These are phyloP conservation scores for Zoysia matrella DNA, from an alignment of 202 grass and related monocot genomes.

Conservation along the genomic window DNA sequence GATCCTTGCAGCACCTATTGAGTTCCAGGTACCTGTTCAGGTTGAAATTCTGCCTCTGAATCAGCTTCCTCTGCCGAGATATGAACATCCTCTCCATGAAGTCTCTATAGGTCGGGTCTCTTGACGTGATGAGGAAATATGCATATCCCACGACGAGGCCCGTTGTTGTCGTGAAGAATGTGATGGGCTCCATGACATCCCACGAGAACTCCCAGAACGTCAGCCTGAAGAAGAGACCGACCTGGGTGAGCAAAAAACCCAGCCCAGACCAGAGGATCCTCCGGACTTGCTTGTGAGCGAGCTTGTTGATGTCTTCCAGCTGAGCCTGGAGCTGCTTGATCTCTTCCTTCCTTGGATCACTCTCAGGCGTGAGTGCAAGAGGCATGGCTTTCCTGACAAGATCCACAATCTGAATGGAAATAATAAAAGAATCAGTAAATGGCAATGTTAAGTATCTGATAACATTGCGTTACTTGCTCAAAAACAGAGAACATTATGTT, in stretches of 20 bases:
- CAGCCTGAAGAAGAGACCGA: no score
- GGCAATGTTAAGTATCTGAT: neutral
- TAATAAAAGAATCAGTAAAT: constrained; percentile 32
- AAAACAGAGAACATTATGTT: constrained; percentile 3
- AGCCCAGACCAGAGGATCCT: constrained; percentile 86
- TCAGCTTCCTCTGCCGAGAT: constrained; percentile 79
- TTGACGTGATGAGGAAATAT: constrained; percentile 92
- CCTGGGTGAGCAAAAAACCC: constrained; percentile 64
- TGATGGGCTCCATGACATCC: no score
- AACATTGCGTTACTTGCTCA: no score
- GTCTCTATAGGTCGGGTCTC: constrained; percentile 92
- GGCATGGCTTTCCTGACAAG: constrained; percentile 84
- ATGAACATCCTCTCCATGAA: constrained; percentile 90
- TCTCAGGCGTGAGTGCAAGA: constrained; percentile 65
- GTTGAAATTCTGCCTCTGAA: constrained; percentile 72
- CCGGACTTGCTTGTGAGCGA: constrained; percentile 90
- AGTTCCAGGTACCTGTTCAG: constrained; percentile 83
- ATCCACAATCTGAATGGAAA: constrained; percentile 73
- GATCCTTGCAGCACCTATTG: constrained; percentile 77
- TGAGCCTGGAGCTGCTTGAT: constrained; percentile 68
- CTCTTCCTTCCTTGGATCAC: constrained; percentile 90
- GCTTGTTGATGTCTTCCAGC: constrained; percentile 82
- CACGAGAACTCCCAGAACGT: no score
- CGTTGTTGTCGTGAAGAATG: constrained; percentile 79
- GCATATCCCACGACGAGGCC: constrained; percentile 81